These are phyloP conservation scores for Kentomonas sorsogonicus DNA, from an alignment of 208 protist genomes.

Conservation along the genomic window DNA sequence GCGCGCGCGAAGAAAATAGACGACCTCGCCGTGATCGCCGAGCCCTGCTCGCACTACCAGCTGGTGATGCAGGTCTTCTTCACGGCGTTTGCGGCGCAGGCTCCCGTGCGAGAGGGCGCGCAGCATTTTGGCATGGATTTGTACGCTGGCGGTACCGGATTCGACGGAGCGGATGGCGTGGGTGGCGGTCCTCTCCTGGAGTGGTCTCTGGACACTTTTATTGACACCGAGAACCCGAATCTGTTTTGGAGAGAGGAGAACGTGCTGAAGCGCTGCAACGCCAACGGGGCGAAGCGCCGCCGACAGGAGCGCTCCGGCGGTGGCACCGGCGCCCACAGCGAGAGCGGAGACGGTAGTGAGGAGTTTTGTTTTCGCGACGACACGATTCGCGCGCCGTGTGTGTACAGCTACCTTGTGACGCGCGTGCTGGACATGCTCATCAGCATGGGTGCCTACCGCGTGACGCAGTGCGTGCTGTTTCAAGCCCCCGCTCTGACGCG, in stretches of 20 bases:
- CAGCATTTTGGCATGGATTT: conserved; percentile 9
- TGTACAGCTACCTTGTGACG: conserved; percentile 78
- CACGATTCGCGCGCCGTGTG: conserved; percentile 26
- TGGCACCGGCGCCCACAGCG: conserved; percentile 2
- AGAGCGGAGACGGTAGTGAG: conserved; percentile 6
- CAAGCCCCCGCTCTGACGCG: conserved; percentile 64
- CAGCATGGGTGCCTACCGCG: no score
- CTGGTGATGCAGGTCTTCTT: conserved; percentile 68
- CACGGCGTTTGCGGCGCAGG: conserved; percentile 52
- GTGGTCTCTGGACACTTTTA: conserved; percentile 17
- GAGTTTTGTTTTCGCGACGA: conserved; percentile 53
- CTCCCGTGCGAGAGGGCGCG: conserved; percentile 41
- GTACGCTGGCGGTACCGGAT: background rate
- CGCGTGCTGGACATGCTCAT: no score
- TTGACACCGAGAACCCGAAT: conserved; percentile 64
- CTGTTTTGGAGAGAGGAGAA: conserved; percentile 49
- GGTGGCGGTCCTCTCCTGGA: conserved; percentile 17
- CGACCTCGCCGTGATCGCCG: conserved; percentile 14
- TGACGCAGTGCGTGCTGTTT: conserved; percentile 53
- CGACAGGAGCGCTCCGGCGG: conserved; percentile 20
- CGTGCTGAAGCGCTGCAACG: conserved; percentile 12
- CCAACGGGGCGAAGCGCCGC: conserved; percentile 21
- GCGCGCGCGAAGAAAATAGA: background rate
- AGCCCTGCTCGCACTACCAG: conserved; percentile 43
- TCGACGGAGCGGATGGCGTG: conserved; percentile 2